phyloP scores from a whole-genome alignment of 2,329 filamentous ascomycete genomes.

The Thielaviopsis musarum region DNA sequence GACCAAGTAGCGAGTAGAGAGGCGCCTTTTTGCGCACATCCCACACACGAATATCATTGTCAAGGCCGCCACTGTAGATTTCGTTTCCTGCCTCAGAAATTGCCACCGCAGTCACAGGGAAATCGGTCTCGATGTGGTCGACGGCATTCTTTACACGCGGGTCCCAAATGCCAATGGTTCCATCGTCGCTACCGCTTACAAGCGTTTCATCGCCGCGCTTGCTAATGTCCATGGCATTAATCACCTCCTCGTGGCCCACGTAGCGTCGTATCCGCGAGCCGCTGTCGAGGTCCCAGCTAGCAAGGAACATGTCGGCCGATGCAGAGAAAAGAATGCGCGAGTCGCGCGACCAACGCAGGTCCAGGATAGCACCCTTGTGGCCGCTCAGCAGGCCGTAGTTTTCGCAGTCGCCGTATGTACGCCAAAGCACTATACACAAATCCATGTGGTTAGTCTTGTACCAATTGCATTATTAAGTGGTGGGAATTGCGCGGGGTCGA shows the following conservation, averaged over 20 bases:
- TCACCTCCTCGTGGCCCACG: slow-evolving; percentile 84
- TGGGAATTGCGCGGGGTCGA: no score
- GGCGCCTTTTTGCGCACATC: slow-evolving; percentile 83
- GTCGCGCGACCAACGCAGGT: slow-evolving; percentile 93
- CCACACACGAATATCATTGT: slow-evolving; percentile 96
- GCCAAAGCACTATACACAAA: slow-evolving; percentile 62
- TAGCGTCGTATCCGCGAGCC: slow-evolving; percentile 86
- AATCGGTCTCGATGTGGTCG: slow-evolving; percentile 78
- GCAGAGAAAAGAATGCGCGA: slow-evolving; percentile 81
- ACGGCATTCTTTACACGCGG: slow-evolving; percentile 76
- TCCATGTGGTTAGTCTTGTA: neutral
- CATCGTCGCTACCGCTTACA: slow-evolving; percentile 84
- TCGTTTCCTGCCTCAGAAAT: slow-evolving; percentile 92
- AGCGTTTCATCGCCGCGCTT: slow-evolving; percentile 80
- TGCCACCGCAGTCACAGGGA: slow-evolving; percentile 80
- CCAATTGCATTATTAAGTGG: neutral
- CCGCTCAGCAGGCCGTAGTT: slow-evolving; percentile 84
- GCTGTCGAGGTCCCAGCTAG: slow-evolving; percentile 87
- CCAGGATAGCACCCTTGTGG: slow-evolving; percentile 79
- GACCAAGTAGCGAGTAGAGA: slow-evolving; percentile 74
- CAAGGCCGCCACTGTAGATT: slow-evolving; percentile 84
- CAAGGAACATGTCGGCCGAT: slow-evolving; percentile 82
- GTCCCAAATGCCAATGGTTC: slow-evolving; percentile 90
- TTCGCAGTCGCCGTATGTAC: slow-evolving; percentile 79
- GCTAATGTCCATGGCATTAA: slow-evolving; percentile 81